Evolutionary conservation across 2,329 filamentous ascomycete species (phyloP).

Genomic region (Aulographum hederae): DNA sequence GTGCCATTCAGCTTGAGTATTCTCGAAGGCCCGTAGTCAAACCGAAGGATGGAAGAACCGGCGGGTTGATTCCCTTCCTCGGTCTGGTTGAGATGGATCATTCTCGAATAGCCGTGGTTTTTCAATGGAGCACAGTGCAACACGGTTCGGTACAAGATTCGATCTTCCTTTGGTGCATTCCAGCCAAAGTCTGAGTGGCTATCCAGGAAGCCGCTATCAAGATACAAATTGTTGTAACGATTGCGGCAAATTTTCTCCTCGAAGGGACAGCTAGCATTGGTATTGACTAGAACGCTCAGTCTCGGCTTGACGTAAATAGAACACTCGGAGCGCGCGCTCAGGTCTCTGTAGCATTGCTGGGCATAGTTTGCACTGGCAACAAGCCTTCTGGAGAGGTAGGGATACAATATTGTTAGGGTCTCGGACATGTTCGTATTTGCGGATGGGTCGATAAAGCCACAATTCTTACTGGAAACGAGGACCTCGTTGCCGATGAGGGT

Average conservation of each 20-base stretch:
- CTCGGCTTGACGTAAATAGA: neutral
- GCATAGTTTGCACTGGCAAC: no score
- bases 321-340: no score
- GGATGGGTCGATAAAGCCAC: constrained; percentile 1
- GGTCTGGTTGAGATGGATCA: neutral
- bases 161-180: constrained; percentile 7
- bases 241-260: constrained; percentile 5
- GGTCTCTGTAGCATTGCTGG: constrained; percentile 1
- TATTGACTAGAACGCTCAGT: neutral
- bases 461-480: constrained; percentile 1
- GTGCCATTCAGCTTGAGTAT: no score
- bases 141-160: constrained; percentile 2
- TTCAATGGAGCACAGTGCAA: constrained; percentile 5
- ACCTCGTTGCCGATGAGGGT: constrained; percentile 2
- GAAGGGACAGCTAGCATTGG: constrained; percentile 7
- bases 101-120: neutral
- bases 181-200: constrained; percentile 10
- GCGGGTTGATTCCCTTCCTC: no score
- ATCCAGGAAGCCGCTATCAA: constrained; percentile 9
- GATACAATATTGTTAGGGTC: no score
- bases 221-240: constrained; percentile 4
- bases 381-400: no score
- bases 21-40: no score
- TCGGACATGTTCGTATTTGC: no score
- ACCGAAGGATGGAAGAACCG: no score